phyloP scores from a whole-genome alignment of 139 green algal species.

The Diplosphaera chodatii region DNA sequence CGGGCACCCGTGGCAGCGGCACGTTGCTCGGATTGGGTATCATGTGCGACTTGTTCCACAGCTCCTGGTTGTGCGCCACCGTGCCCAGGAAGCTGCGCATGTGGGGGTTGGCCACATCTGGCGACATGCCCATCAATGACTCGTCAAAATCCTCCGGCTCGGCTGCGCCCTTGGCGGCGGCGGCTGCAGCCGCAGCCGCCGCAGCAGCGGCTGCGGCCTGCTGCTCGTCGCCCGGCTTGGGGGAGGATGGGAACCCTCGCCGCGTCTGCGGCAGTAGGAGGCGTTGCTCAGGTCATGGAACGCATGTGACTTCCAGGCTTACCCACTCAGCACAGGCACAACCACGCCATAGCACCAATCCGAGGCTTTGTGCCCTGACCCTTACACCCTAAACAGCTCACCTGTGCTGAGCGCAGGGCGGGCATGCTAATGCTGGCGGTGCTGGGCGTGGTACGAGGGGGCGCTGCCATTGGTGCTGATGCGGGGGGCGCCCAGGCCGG shows the following conservation, averaged over 20 bases:
- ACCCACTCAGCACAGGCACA: no score
- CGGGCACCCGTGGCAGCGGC: not conserved
- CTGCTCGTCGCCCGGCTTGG: not conserved
- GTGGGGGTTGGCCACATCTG: not conserved
- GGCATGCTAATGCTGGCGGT: not conserved
- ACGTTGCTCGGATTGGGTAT: not conserved
- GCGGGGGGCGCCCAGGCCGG: not conserved
- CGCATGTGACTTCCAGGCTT: no score
- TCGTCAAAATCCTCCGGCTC: not conserved
- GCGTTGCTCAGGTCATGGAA: no score
- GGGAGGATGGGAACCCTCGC: not conserved
- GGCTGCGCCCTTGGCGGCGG: not conserved
- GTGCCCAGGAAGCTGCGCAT: not conserved
- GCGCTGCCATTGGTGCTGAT: not conserved
- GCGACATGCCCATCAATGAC: not conserved
- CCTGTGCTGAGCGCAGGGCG: not conserved
- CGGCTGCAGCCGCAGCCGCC: not conserved
- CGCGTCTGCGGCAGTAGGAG: not conserved
- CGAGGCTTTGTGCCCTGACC: no score
- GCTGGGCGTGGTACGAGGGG: not conserved
- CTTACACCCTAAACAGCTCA: no score
- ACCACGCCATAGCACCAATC: no score
- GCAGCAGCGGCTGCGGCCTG: not conserved
- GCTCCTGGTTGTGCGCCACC: not conserved
- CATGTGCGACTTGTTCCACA: conserved; percentile 4